phyloP scores from a whole-genome alignment of 202 grass and related monocot genomes.

The Zoysia matrella region DNA sequence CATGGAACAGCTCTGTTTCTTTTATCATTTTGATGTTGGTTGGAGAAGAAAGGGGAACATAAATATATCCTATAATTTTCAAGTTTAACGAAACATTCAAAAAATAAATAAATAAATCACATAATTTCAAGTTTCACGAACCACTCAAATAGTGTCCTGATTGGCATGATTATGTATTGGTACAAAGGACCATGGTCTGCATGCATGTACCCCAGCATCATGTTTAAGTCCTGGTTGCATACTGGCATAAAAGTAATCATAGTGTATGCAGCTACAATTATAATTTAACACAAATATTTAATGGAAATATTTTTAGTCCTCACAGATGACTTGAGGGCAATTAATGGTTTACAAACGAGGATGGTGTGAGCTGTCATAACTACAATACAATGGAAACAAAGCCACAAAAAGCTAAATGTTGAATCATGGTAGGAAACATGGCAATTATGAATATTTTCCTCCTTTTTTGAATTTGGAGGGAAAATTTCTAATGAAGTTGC shows the following conservation, averaged over 20 bases:
- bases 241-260: constrained; percentile 21
- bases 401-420: constrained; percentile 21
- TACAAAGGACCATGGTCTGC: constrained; percentile 3
- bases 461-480: neutral
- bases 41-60: neutral
- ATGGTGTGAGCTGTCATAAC: neutral
- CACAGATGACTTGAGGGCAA: neutral
- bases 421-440: neutral
- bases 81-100: no score
- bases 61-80: no score
- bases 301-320: constrained; percentile 6
- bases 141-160: constrained; percentile 13
- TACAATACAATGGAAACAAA: constrained; percentile 28
- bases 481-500: neutral
- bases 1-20: constrained; percentile 11
- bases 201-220: neutral
- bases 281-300: constrained; percentile 16
- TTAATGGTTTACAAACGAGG: neutral
- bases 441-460: neutral
- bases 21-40: neutral
- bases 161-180: constrained; percentile 3
- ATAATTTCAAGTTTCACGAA: neutral
- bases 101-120: neutral
- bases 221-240: constrained; percentile 4
- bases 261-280: neutral